These are phyloP conservation scores for Lodderomyces orthopsilosis DNA, from an alignment of 1,139 yeast genomes.

Conservation along the genomic window DNA sequence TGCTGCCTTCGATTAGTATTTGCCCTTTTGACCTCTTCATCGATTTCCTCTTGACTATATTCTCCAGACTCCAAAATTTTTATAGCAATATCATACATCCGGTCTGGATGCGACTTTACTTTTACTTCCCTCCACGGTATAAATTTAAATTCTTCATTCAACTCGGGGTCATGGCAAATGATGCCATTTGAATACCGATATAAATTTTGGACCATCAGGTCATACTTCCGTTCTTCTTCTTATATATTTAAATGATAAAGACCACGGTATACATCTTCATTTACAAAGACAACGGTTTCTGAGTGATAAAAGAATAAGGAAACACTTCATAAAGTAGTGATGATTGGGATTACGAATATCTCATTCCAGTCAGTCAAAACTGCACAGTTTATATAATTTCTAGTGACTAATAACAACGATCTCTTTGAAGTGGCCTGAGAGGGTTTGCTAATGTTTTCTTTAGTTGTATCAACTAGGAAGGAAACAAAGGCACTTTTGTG, in stretches of 20 bases:
- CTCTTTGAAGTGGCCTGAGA: no score
- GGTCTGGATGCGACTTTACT: neutral
- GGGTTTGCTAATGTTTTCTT: no score
- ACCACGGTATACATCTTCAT: neutral
- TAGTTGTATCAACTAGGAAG: no score
- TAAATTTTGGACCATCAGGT: neutral
- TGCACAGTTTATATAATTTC: no score
- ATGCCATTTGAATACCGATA: neutral
- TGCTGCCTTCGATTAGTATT: neutral
- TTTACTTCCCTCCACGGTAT: neutral
- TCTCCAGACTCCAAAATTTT: neutral
- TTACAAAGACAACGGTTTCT: neutral
- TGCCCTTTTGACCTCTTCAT: neutral
- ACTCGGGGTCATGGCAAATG: neutral
- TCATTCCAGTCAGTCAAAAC: no score
- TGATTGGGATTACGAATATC: no score
- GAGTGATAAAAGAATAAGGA: neutral
- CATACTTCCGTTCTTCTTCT: neutral
- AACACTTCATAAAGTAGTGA: neutral
- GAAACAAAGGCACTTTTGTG: no score
- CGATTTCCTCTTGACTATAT: neutral
- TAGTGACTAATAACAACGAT: no score
- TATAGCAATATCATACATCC: neutral
- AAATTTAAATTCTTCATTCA: neutral
- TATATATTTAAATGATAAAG: neutral